phyloP scores from a whole-genome alignment of 1,284 basidiomycete species.

The Sparassis latifolia region DNA sequence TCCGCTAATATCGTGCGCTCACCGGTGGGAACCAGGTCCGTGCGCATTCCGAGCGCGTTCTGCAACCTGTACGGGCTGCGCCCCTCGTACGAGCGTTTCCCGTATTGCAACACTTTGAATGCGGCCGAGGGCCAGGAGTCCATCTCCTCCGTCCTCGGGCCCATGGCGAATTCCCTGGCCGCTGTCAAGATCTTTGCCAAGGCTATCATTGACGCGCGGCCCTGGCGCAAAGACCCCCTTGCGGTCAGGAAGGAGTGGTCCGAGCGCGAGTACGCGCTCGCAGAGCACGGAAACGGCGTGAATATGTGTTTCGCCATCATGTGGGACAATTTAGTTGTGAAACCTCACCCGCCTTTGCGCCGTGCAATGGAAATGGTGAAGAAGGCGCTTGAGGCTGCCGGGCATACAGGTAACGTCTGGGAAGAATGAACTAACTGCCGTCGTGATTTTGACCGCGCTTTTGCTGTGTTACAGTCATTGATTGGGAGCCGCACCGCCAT shows the following conservation, averaged over 20 bases:
- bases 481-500: constrained; percentile 11
- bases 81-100: constrained; percentile 48
- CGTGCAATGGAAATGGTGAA: constrained; percentile 57
- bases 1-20: neutral
- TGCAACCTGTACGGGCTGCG: constrained; percentile 48
- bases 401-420: constrained; percentile 49
- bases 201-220: constrained; percentile 63
- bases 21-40: constrained; percentile 20
- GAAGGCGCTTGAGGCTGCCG: constrained; percentile 53
- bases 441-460: neutral
- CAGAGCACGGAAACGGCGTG: constrained; percentile 51
- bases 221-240: constrained; percentile 70
- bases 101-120: constrained; percentile 41
- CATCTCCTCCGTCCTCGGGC: constrained; percentile 48
- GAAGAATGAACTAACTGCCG: neutral
- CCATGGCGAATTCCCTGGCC: constrained; percentile 40
- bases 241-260: constrained; percentile 60
- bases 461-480: constrained; percentile 9
- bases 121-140: constrained; percentile 46
- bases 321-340: constrained; percentile 53
- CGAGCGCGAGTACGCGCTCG: constrained; percentile 49
- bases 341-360: constrained; percentile 68
- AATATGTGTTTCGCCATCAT: constrained; percentile 57
- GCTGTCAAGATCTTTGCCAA: constrained; percentile 44
- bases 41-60: constrained; percentile 54